phyloP scores from a whole-genome alignment of 768 basidiomycete genomes.

The Fistulinella prunicolor region DNA sequence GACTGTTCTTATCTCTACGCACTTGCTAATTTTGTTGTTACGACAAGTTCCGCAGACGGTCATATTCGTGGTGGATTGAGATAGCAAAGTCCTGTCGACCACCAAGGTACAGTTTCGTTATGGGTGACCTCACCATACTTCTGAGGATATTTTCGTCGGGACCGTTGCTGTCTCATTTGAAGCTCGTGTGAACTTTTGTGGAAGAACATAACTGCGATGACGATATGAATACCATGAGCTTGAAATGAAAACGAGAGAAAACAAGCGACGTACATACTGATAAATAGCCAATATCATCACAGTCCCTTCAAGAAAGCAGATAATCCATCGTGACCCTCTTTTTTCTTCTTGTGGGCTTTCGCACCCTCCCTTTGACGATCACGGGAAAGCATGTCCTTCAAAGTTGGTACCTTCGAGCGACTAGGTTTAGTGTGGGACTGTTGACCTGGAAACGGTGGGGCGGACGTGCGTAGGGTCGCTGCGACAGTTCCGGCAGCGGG shows the following conservation, averaged over 20 bases:
- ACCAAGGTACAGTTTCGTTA: too few relatives aligned
- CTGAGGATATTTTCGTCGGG: too few relatives aligned
- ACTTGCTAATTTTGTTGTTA: background rate
- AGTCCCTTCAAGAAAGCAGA: slow-evolving; percentile 45
- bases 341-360: slow-evolving; percentile 20
- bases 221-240: too few relatives aligned
- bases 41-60: too few relatives aligned
- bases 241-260: too few relatives aligned
- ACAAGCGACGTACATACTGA: background rate
- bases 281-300: background rate
- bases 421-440: slow-evolving; percentile 42
- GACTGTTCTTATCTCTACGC: too few relatives aligned
- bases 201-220: too few relatives aligned
- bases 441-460: slow-evolving; percentile 1
- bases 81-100: background rate
- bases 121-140: too few relatives aligned
- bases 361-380: slow-evolving; percentile 47
- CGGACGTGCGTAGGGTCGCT: too few relatives aligned
- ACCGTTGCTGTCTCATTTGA: too few relatives aligned
- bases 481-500: background rate
- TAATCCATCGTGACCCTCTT: slow-evolving; percentile 38
- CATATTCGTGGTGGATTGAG: background rate
- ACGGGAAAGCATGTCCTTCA: slow-evolving; percentile 63
- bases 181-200: too few relatives aligned
- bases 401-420: slow-evolving; percentile 37